These are phyloP conservation scores for Rheum nobile DNA, from an alignment of 148 eudicot species.

Conservation along the genomic window DNA sequence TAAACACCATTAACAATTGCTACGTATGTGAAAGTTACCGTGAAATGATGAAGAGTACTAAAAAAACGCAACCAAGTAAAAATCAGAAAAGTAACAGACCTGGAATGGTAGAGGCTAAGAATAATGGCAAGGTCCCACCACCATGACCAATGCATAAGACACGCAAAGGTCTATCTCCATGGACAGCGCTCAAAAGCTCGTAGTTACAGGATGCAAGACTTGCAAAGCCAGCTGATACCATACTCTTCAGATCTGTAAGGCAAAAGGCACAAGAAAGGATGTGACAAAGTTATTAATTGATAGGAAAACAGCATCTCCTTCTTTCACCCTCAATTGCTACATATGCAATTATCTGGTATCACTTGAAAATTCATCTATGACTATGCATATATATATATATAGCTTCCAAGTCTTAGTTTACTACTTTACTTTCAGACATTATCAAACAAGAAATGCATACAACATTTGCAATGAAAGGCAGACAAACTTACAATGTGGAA, in stretches of 20 bases:
- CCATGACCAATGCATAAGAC: conserved; percentile 91
- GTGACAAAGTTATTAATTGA: neutral
- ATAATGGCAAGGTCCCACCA: conserved; percentile 89
- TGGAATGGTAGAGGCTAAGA: conserved; percentile 60
- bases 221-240: conserved; percentile 76
- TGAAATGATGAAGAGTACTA: neutral
- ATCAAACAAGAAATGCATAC: neutral
- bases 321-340: neutral
- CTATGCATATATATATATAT: neutral
- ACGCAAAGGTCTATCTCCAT: conserved; percentile 47
- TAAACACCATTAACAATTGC: neutral
- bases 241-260: conserved; percentile 71
- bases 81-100: conserved; percentile 25
- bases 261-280: neutral
- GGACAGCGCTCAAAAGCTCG: conserved; percentile 48
- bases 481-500: neutral
- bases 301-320: neutral
- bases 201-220: conserved; percentile 44
- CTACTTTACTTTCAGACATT: neutral
- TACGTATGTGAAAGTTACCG: too few relatives aligned
- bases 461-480: neutral
- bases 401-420: neutral
- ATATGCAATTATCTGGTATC: neutral
- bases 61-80: neutral
- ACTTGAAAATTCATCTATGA: neutral